Evolutionary conservation across 345 rosid genomes (phyloP), one percentile per base, ranked within the genome.

Genomic region (Pseudoturritis turrita): DNA sequence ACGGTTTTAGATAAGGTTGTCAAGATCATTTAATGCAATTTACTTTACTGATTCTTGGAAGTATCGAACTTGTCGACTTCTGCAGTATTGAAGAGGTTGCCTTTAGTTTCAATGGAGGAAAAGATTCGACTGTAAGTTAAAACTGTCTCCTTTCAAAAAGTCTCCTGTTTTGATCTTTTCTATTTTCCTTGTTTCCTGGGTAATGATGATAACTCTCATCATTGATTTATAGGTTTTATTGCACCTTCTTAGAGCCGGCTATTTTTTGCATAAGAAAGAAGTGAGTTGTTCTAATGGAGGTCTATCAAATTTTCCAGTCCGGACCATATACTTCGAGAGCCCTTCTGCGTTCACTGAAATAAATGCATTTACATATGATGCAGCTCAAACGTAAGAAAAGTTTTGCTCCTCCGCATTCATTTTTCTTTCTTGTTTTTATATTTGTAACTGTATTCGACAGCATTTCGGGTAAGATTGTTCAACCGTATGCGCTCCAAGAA

Each of bases 91-190:
- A 91, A 81, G 99, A 95, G 89, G 89, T 91, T 49, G 92, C 99
- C 31, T 91, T 95, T 81, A 95, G 99, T 79, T 95, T 95, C 79
- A 95, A 95, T 76, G 99, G 99, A 71, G 99, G 99, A 70, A 95
- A 95, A 73, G 99, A 95, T 80, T 91, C 98, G 23, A 95, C 92
- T 62, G 99, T 95, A 82, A 84, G 97, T 81, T 73, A 29, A 39
- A 55, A 21, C 29, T 47, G 6, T 21, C 15, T 70, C 47, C 54
- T 49, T 63, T 43, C 43, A 65, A 18, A 39, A 69, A 45, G 33
- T 49, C 14, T 26, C 41, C 52, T 74, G 43, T 68, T 64, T 47
- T 6, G 12, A 39, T 28, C 2, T 50, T 19, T 25, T 8, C 10
- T 26, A 0, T 55, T 10, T 55, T 28, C 12, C 57, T 46, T 13